These are phyloP conservation scores for Pezicula rhizophila DNA, from an alignment of 2,329 filamentous ascomycete species.

Conservation along the genomic window DNA sequence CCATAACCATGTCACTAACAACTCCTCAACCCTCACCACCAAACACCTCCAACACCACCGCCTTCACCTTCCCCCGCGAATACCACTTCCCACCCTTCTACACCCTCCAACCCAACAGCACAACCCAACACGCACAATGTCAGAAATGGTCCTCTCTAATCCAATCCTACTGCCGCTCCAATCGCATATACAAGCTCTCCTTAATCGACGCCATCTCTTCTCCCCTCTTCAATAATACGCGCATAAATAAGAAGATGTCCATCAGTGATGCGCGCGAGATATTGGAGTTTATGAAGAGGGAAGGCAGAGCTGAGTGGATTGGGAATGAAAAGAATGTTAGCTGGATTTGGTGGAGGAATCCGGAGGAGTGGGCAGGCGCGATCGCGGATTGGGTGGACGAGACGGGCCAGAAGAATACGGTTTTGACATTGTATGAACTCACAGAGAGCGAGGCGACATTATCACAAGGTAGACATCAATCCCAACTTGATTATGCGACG, in stretches of 20 bases:
- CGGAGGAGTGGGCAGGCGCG: conserved; percentile 82
- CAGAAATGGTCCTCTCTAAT: conserved; percentile 83
- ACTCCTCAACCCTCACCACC: neutral
- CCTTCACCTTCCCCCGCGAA: conserved; percentile 53
- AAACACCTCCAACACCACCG: too few species aligned
- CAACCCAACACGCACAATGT: conserved; percentile 69
- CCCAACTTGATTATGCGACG: neutral
- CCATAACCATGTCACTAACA: neutral
- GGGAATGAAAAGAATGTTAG: conserved; percentile 46
- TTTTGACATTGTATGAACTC: conserved; percentile 90
- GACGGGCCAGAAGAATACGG: conserved; percentile 81
- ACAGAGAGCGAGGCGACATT: conserved; percentile 76
- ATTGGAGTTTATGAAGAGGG: conserved; percentile 51
- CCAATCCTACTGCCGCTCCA: conserved; percentile 73
- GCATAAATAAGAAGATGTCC: conserved; percentile 44
- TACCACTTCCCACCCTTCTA: conserved; percentile 83
- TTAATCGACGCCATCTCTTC: conserved; percentile 55
- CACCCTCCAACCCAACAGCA: conserved; percentile 70
- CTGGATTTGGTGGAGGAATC: conserved; percentile 79
- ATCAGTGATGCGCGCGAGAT: conserved; percentile 50
- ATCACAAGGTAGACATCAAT: conserved; percentile 50
- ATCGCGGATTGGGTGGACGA: conserved; percentile 77
- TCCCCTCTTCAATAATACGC: conserved; percentile 51
- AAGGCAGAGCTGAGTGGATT: conserved; percentile 64
- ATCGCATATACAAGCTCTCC: conserved; percentile 70